phyloP scores from a whole-genome alignment of 257 asterid genomes.

The Petunia secreta region DNA sequence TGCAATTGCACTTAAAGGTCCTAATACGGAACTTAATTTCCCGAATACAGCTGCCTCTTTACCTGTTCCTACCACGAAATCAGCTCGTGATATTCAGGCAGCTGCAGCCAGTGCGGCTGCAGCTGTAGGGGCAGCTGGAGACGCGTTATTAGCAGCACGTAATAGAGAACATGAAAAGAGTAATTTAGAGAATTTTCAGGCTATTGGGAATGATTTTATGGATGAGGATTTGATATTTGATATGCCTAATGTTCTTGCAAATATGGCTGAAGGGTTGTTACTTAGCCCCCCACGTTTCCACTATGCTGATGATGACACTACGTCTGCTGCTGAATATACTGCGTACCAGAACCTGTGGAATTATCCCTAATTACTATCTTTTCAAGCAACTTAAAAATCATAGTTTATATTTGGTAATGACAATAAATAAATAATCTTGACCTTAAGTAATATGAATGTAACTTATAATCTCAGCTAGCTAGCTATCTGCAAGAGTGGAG shows the following conservation, averaged over 20 bases:
- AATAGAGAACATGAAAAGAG: neutral
- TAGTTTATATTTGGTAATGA: neutral
- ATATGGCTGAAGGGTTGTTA: conserved; percentile 82
- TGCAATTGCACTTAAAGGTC: conserved; percentile 9
- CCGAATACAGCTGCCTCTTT: conserved; percentile 27
- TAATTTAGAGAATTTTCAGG: conserved; percentile 13
- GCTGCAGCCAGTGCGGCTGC: conserved; percentile 76
- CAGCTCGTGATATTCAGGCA: conserved; percentile 61
- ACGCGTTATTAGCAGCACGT: conserved; percentile 32
- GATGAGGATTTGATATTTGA: conserved; percentile 81
- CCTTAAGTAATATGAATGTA: neutral
- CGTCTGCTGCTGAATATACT: conserved; percentile 22
- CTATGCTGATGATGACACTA: conserved; percentile 33
- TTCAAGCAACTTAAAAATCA: neutral
- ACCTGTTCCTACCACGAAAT: conserved; percentile 60
- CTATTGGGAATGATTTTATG: conserved; percentile 41
- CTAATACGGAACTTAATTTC: conserved; percentile 44
- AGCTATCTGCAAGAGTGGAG: neutral
- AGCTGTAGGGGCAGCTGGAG: conserved; percentile 64
- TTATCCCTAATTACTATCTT: conserved; percentile 31
- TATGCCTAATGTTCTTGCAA: conserved; percentile 63
- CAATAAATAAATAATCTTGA: neutral
- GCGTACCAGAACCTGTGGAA: conserved; percentile 52
- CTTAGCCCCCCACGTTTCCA: conserved; percentile 69
- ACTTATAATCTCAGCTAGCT: neutral